A percentile compares a stretch with the other conserved stretches of the same genome.
phyloP scores from a whole-genome alignment of 768 basidiomycete genomes.

The Calvatia gigantea region DNA sequence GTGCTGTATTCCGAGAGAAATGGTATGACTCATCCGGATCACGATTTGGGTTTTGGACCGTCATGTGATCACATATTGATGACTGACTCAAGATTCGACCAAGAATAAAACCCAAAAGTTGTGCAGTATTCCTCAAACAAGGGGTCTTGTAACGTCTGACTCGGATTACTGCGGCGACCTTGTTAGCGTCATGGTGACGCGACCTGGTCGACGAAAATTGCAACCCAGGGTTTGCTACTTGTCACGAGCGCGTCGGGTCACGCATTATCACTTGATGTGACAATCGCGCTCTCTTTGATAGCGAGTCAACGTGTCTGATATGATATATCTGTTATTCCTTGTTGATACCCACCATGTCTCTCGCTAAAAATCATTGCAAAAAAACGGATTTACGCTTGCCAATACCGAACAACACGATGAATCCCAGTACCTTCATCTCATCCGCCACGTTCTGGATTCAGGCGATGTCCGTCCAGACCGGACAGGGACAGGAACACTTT shows the following conservation, averaged over 20 bases:
- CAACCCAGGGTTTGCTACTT: too few relatives aligned
- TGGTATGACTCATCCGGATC: too few relatives aligned
- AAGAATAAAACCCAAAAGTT: too few relatives aligned
- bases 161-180: too few relatives aligned
- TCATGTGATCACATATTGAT: too few relatives aligned
- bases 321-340: not conserved
- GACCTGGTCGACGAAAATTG: too few relatives aligned
- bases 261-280: conserved; percentile 6
- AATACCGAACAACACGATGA: conserved; percentile 61
- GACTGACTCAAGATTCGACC: too few relatives aligned
- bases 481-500: conserved; percentile 91
- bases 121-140: too few relatives aligned
- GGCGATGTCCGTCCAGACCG: conserved; percentile 86
- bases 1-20: too few relatives aligned
- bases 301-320: conserved; percentile 2
- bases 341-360: not conserved
- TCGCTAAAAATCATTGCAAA: not conserved
- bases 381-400: not conserved
- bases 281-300: conserved; percentile 1
- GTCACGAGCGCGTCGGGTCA: conserved; percentile 6
- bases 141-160: too few relatives aligned
- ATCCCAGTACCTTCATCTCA: conserved; percentile 83
- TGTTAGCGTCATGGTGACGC: too few relatives aligned
- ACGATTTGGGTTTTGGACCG: too few relatives aligned
- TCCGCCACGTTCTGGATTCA: conserved; percentile 65